Conservation (phyloP, 1,284 basidiomycete genomes). For the Meripilus lineatus region DNA sequence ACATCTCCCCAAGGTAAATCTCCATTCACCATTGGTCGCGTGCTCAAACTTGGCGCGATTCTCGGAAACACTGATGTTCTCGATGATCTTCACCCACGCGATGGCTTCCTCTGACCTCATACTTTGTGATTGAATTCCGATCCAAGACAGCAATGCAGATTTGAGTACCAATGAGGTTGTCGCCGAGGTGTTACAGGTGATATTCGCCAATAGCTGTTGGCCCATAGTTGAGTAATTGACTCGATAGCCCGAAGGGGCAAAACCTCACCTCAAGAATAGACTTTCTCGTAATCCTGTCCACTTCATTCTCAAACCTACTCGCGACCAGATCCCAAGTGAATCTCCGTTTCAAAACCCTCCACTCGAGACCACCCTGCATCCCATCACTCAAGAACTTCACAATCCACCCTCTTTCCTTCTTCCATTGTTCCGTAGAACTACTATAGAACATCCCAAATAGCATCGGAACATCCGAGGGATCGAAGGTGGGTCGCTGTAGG, state of each 20-base stretch:
- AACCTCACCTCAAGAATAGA: conserved; percentile 61
- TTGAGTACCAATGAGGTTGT: conserved; percentile 65
- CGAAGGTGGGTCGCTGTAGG: conserved; percentile 76
- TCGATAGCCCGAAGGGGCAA: no score
- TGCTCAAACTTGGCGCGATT: conserved; percentile 44
- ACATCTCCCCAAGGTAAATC: conserved; percentile 46
- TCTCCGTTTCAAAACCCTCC: conserved; percentile 75
- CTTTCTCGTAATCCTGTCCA: conserved; percentile 49
- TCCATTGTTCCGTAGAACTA: conserved; percentile 71
- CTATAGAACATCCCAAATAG: conserved; percentile 83
- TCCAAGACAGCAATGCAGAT: conserved; percentile 71
- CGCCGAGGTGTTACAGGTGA: conserved; percentile 65
- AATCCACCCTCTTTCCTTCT: conserved; percentile 86
- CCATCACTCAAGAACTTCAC: conserved; percentile 81
- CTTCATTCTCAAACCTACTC: conserved; percentile 69
- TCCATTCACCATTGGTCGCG: conserved; percentile 54
- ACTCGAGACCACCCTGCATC: conserved; percentile 70
- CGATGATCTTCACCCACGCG: conserved; percentile 66
- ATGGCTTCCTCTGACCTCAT: conserved; percentile 40
- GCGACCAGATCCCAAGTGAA: conserved; percentile 88
- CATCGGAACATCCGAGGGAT: conserved; percentile 77
- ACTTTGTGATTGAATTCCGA: conserved; percentile 61
- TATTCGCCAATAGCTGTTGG: conserved; percentile 60
- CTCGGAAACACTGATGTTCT: conserved; percentile 56
- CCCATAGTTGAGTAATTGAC: no score